Evolutionary conservation across 2,329 filamentous ascomycete species (phyloP).

Genomic region (Cladosporium sp.): DNA sequence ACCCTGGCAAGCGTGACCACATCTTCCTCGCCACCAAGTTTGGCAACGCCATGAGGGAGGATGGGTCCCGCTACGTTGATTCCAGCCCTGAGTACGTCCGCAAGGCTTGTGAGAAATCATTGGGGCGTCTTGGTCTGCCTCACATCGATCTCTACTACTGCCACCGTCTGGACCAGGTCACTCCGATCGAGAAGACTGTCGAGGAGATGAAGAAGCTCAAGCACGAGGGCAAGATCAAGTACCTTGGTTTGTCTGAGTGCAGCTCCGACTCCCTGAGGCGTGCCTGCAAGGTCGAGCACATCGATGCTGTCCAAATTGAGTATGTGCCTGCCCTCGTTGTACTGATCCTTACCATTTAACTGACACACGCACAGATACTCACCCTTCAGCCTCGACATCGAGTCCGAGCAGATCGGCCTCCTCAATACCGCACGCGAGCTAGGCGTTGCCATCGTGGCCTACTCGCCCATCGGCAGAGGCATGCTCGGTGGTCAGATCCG

Average conservation of each 20-base stretch:
- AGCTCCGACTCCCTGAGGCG: constrained; percentile 53
- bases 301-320: constrained; percentile 57
- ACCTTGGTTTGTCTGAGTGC: constrained; percentile 58
- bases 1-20: constrained; percentile 50
- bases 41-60: constrained; percentile 43
- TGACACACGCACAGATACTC: constrained; percentile 39
- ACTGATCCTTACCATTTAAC: neutral
- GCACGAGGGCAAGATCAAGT: constrained; percentile 57
- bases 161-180: constrained; percentile 46
- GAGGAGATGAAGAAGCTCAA: constrained; percentile 51
- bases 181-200: constrained; percentile 52
- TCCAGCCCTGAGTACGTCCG: constrained; percentile 32
- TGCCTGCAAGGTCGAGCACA: constrained; percentile 51
- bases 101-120: constrained; percentile 41
- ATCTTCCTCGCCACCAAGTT: constrained; percentile 58
- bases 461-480: constrained; percentile 61
- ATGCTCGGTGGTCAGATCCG: constrained; percentile 55
- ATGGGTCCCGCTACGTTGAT: constrained; percentile 41
- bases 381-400: constrained; percentile 59
- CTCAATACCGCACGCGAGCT: constrained; percentile 59
- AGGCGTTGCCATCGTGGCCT: constrained; percentile 58
- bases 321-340: constrained; percentile 11
- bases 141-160: constrained; percentile 47
- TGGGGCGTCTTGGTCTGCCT: constrained; percentile 42
- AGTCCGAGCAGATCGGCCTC: constrained; percentile 51